Base-by-base conservation (phyloP, 345 rosid species). In the Citrus inodora region DNA sequence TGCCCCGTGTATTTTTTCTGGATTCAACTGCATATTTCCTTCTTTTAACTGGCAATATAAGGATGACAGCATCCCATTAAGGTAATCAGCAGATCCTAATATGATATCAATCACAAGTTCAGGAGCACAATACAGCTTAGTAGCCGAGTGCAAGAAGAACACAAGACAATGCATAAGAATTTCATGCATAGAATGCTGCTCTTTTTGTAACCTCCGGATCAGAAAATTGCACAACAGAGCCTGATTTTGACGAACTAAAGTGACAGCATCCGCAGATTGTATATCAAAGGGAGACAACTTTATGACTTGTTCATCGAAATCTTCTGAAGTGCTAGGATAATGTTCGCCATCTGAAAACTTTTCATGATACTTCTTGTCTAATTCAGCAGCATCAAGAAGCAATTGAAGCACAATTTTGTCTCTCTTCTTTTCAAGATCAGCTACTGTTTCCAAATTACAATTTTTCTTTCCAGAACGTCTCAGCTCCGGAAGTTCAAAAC, bases 221-320 rank as follows among this genome's bases (percentile, higher is more conserved):
- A 93, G 84, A 86, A 93, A 93, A 80, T 78, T 85, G 82, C 87
- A 91, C 55, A 93, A 70, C 72, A 89, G 72, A 77, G 86, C 88
- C 84, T 93, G 95, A 79, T 91, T 91, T 89, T 90, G 91, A 80
- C 97, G 87, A 83, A 89, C 90, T 88, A 91, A 83, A 68, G 97
- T 93, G 78, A 93, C 73, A 5, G 95, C 97, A 85, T 93, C 95
- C 37, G 88, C 84, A 77, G 84, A 85, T 64, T 87, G 76, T 74
- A 85, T 22, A 79, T 91, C 93, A 80, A 51, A 38, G 11, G 92
- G 83, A 87, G 90, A 83, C 82, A 91, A 83, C 65, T 84, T 86
- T 33, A 89, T 69, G 68, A 88, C 78, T 74, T 81, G 85, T 24
- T 81, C 92, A 75, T 88, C 89, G 59, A 74, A 77, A 80, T 81